A percentile compares a stretch with the other conserved stretches of the same genome.
phyloP scores from a whole-genome alignment of 371 early-diverging fungal species.

The Mortierella sp. region DNA sequence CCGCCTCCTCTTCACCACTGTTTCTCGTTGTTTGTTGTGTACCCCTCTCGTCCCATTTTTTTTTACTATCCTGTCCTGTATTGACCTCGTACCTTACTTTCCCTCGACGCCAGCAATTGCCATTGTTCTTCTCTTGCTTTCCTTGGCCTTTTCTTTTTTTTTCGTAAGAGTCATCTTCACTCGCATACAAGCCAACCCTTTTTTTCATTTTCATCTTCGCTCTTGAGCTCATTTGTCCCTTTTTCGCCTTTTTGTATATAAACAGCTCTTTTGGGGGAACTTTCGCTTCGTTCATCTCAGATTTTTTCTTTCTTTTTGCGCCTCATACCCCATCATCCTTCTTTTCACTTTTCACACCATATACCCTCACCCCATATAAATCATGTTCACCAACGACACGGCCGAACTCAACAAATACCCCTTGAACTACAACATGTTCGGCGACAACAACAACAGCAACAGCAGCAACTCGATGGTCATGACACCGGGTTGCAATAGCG shows the following conservation, averaged over 20 bases:
- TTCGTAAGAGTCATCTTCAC: neutral
- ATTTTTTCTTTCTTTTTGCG: neutral
- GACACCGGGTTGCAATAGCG: neutral
- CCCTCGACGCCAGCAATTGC: neutral
- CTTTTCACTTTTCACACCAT: constrained; percentile 3
- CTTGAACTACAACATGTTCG: constrained; percentile 6
- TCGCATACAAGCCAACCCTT: neutral
- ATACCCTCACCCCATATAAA: neutral
- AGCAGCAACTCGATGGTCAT: neutral
- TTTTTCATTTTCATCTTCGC: neutral
- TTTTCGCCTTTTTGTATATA: constrained; percentile 10
- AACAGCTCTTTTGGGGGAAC: neutral
- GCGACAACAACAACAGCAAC: too few species aligned
- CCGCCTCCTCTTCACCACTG: neutral
- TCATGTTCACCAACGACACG: constrained; percentile 15
- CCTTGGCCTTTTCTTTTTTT: neutral
- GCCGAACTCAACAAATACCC: constrained; percentile 20
- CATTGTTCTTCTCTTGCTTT: neutral
- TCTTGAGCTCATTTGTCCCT: constrained; percentile 3
- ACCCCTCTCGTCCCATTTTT: neutral
- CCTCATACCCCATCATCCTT: neutral
- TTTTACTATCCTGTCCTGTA: neutral
- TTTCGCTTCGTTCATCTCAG: neutral
- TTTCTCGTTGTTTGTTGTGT: neutral
- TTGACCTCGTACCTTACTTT: neutral